Evolutionary conservation across 768 basidiomycete species (phyloP).

Genomic region (Clitopilus passeckerianus): DNA sequence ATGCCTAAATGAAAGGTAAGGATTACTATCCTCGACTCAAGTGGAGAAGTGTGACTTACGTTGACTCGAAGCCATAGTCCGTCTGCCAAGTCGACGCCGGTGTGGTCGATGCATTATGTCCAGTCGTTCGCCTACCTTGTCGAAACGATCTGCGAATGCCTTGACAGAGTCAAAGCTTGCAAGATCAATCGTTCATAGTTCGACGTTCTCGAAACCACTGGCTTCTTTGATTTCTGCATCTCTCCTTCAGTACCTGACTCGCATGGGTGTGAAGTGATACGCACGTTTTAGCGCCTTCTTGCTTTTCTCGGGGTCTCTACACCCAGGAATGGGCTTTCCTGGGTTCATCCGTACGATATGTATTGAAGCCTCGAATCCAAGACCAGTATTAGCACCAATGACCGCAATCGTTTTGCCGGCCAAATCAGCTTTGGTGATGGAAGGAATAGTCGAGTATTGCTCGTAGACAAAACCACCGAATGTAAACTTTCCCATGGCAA

Average conservation of each 20-base stretch:
- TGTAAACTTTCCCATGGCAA: slow-evolving; percentile 13
- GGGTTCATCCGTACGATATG: slow-evolving; percentile 42
- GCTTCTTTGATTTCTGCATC: slow-evolving; percentile 20
- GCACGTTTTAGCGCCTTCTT: slow-evolving; percentile 27
- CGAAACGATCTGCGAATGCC: slow-evolving; percentile 29
- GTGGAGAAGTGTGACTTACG: no score
- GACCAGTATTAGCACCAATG: slow-evolving; percentile 44
- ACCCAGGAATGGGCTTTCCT: slow-evolving; percentile 31
- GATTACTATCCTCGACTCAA: no score
- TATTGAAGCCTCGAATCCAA: slow-evolving; percentile 42
- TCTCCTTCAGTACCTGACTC: background rate
- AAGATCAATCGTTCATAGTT: slow-evolving; percentile 39
- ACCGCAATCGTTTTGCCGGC: slow-evolving; percentile 45
- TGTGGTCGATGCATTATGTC: slow-evolving; percentile 35
- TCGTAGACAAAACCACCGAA: slow-evolving; percentile 10
- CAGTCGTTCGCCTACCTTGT: slow-evolving; percentile 27
- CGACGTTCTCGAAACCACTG: slow-evolving; percentile 27
- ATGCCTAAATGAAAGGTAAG: slow-evolving; percentile 26
- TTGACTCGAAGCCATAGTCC: slow-evolving; percentile 40
- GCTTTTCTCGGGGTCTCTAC: slow-evolving; percentile 28
- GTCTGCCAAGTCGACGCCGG: slow-evolving; percentile 15
- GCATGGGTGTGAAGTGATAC: slow-evolving; percentile 6
- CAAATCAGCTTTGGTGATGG: slow-evolving; percentile 30
- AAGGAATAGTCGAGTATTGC: slow-evolving; percentile 18
- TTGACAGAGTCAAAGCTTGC: slow-evolving; percentile 33